Evolutionary conservation across 2,329 filamentous ascomycete species (phyloP).

Genomic region (Cordyceps tenuipes): DNA sequence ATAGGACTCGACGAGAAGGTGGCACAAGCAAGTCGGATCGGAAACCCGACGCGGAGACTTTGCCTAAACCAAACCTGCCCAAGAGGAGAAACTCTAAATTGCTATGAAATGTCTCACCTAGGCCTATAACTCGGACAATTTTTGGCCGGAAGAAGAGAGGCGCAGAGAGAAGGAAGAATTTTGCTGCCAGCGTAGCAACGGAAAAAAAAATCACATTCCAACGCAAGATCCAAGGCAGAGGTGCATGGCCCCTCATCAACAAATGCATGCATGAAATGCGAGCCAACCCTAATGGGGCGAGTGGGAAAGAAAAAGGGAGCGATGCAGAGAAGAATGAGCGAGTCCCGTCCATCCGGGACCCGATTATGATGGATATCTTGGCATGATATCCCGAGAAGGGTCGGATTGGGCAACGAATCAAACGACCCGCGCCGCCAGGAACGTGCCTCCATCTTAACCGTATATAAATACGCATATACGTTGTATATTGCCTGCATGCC

Average conservation of each 20-base stretch:
- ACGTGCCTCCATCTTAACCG: not conserved
- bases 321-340: not conserved
- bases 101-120: not conserved
- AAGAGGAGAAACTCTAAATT: not conserved
- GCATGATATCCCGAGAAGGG: not conserved
- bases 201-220: not conserved
- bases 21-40: not conserved
- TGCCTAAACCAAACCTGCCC: not conserved
- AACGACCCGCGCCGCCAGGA: not conserved
- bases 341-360: too few species aligned
- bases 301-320: not conserved
- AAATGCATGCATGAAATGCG: not conserved
- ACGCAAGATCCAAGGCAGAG: not conserved
- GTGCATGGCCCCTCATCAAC: not conserved
- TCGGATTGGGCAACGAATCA: not conserved
- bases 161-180: too few species aligned
- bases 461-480: not conserved
- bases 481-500: not conserved
- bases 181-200: too few species aligned
- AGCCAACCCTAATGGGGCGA: not conserved
- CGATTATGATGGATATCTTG: too few species aligned
- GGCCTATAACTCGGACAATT: too few species aligned
- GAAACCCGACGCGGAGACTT: not conserved
- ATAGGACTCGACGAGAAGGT: not conserved
- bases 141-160: too few species aligned